phyloP scores from a whole-genome alignment of 2,329 filamentous ascomycete species.

The Penicillium vulpinum region DNA sequence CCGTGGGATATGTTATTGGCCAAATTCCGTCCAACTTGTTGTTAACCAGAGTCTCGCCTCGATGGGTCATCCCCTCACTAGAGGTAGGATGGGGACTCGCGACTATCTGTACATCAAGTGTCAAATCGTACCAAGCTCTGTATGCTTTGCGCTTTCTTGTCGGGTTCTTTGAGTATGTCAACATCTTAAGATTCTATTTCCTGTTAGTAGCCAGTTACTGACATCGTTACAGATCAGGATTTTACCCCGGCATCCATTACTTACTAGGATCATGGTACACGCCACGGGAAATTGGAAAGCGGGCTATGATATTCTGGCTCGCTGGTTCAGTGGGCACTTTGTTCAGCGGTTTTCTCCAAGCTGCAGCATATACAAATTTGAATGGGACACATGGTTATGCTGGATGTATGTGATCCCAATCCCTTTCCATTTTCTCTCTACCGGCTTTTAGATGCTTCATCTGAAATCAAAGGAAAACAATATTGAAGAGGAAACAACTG shows the following conservation, averaged over 20 bases:
- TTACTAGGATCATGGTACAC: slow-evolving; percentile 30
- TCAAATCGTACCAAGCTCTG: slow-evolving; percentile 25
- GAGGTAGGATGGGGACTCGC: slow-evolving; percentile 35
- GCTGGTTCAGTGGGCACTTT: slow-evolving; percentile 21
- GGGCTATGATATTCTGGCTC: slow-evolving; percentile 27
- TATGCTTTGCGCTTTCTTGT: slow-evolving; percentile 30
- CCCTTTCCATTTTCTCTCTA: background rate
- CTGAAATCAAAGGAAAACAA: background rate
- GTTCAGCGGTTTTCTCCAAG: slow-evolving; percentile 27
- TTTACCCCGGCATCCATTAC: slow-evolving; percentile 28
- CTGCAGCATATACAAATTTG: slow-evolving; percentile 25
- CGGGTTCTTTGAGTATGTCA: slow-evolving; percentile 29
- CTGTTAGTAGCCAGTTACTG: background rate
- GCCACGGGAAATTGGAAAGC: slow-evolving; percentile 25
- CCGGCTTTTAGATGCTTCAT: background rate
- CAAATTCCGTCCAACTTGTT: slow-evolving; percentile 47
- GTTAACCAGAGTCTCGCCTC: slow-evolving; percentile 47
- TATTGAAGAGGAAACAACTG: accelerated
- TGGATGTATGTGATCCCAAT: slow-evolving; percentile 17
- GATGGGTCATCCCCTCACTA: slow-evolving; percentile 44
- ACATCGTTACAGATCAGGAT: slow-evolving; percentile 16
- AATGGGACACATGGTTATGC: slow-evolving; percentile 24
- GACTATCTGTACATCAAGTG: slow-evolving; percentile 22
- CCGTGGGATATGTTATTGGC: slow-evolving; percentile 50
- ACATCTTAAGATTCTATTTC: too few species aligned